Evolutionary conservation across 2,329 filamentous ascomycete genomes (phyloP), one percentile per base, ranked within the genome.

Genomic region (Trichoderma sp.): DNA sequence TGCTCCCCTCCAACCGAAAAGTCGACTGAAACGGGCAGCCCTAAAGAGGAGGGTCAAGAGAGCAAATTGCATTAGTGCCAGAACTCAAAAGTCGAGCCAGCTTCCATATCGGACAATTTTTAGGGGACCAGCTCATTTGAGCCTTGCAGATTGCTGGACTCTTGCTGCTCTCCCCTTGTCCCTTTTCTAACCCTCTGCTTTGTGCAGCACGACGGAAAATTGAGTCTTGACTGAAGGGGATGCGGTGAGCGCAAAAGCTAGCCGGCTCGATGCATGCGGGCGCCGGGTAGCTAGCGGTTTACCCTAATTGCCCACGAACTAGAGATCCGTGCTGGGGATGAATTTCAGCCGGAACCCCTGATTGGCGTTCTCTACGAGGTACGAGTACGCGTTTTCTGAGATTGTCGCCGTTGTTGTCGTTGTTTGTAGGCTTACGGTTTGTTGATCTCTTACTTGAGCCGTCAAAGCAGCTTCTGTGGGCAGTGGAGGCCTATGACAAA

Each of bases 221-320:
- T 68, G 66, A 68, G 66, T 62, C 66, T 61, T 57, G 17, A 36
- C 58, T 39, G n/a, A 23, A 47, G 55, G 39, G 28, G 43, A 55
- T 66, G 66, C 66, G 66, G 66, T 68, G 66, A 68, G 66, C 66
- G 66, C 66, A 68, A 68, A 67, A 50, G 53, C 39, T 68, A 61
- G 66, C 36, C 57, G 66, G 66, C 36, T 68, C 13, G 39, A 55
- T 68, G 53, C 66, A 68, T 57, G 66, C 57, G 66, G 66, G 66
- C 66, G 66, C 34, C 66, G 55, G 39, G 26, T 34, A 20, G 26
- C 57, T 59, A 59, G 39, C 4, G 57, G 28, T n/a, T 36, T 58
- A 36, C 55, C 36, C 53, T 68, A 68, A 61, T 30, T 34, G 36
- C 65, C 53, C 53, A 59, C 53, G 23, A 59, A 68, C 65, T 36